These are phyloP conservation scores for Serendipita sp. DNA, from an alignment of 768 basidiomycete genomes.

Conservation along the genomic window DNA sequence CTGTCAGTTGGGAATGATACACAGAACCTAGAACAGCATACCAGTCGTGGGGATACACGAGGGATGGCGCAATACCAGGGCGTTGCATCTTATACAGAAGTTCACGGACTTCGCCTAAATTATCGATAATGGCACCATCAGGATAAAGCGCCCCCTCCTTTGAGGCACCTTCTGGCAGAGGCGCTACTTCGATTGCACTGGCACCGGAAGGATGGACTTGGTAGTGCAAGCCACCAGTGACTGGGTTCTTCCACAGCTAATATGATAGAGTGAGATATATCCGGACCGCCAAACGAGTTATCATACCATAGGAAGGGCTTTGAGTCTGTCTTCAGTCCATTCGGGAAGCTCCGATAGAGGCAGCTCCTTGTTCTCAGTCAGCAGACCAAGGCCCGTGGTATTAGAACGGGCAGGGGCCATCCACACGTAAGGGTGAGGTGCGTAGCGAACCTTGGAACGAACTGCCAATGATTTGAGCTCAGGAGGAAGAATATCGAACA, in stretches of 20 bases:
- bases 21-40: slow-evolving; percentile 15
- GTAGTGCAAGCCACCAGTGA: slow-evolving; percentile 67
- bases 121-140: slow-evolving; percentile 59
- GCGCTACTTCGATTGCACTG: slow-evolving; percentile 49
- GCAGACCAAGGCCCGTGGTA: slow-evolving; percentile 71
- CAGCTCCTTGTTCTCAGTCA: slow-evolving; percentile 59
- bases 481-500: slow-evolving; percentile 63
- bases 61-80: slow-evolving; percentile 73
- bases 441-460: slow-evolving; percentile 55
- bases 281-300: too few relatives aligned
- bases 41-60: slow-evolving; percentile 88
- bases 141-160: slow-evolving; percentile 61
- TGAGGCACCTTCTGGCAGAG: slow-evolving; percentile 45
- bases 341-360: slow-evolving; percentile 48
- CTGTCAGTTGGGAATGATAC: not conserved
- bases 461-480: slow-evolving; percentile 70
- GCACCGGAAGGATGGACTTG: slow-evolving; percentile 79
- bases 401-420: slow-evolving; percentile 63
- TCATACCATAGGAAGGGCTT: slow-evolving; percentile 49
- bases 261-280: not conserved
- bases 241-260: slow-evolving; percentile 85
- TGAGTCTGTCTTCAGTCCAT: slow-evolving; percentile 68
- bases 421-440: slow-evolving; percentile 83
- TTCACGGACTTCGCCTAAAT: slow-evolving; percentile 54
- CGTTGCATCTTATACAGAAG: slow-evolving; percentile 76